Evolutionary conservation across 352 stramenopile genomes (phyloP), one percentile per base, ranked within the genome.

Genomic region (Globisporangium cederbergense): DNA sequence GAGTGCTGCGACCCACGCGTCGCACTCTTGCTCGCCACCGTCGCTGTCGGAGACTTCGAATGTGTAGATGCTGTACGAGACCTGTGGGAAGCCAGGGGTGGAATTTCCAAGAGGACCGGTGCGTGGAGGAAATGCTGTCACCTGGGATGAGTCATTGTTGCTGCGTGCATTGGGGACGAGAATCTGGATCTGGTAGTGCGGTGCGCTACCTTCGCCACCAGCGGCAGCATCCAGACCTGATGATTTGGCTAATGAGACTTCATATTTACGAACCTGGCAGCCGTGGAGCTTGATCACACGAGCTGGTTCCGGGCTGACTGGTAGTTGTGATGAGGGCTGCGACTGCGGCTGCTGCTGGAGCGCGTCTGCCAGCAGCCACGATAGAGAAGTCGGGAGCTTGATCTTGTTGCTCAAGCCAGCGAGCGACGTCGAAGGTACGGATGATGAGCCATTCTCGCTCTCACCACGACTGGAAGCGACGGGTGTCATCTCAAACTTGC

Each of bases 401-500:
- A 86, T 75, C 28, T 79, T 79, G 18, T 28, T 71, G 57, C 59
- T 61, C 22, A 78, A 64, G 8, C 61, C 65, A 46, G 64, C 53
- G 47, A 73, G 60, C 3, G 65, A 49, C 6, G 61, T 54, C 0
- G 63, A 20, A 16, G 56, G 25, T n/a, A 2, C 25, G 25, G 56
- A 20, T 8, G 55, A 43, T 2, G 25, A 38, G 0, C 40, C 56
- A 32, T 4, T 49, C 40, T 14, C 38, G 6, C n/a, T 34, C 14
- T 73, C 58, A 30, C 71, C 66, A 28, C 68, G 65, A 47, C 14
- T 20, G 14, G 42, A 3, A 16, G 14, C 4, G 2, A 75, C 58
- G 9, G 76, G 77, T 1, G 70, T 69, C 62, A 90, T 74, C 60
- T 90, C 79, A 8, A 88, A 65, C 57, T 74, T 83, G n/a, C 74